phyloP scores from a whole-genome alignment of 768 basidiomycete species.

The Gelatoporia subvermispora region DNA sequence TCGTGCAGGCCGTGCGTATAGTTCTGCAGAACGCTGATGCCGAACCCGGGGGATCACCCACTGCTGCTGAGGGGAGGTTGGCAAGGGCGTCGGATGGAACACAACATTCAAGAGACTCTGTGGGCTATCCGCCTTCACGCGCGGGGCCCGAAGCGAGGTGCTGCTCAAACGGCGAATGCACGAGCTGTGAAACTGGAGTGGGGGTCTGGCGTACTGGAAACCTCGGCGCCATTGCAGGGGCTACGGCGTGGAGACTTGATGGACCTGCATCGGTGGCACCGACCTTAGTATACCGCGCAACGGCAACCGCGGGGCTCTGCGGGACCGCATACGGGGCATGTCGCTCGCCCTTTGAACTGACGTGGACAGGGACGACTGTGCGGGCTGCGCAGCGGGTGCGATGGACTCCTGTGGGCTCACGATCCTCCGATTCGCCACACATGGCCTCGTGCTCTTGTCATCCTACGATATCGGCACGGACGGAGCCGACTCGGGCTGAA shows the following conservation, averaged over 20 bases:
- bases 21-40: slow-evolving; percentile 13
- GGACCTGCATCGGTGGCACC: slow-evolving; percentile 8
- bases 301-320: slow-evolving; percentile 6
- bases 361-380: slow-evolving; percentile 5
- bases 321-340: slow-evolving; percentile 1
- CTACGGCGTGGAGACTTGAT: slow-evolving; percentile 14
- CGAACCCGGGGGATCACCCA: too few relatives aligned
- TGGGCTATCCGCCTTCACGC: slow-evolving; percentile 14
- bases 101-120: slow-evolving; percentile 21
- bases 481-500: slow-evolving; percentile 30
- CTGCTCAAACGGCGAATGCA: slow-evolving; percentile 21
- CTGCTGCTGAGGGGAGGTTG: too few relatives aligned
- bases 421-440: slow-evolving; percentile 12
- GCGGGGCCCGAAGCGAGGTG: slow-evolving; percentile 8
- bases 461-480: slow-evolving; percentile 27
- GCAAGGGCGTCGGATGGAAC: slow-evolving; percentile 27
- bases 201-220: slow-evolving; percentile 15
- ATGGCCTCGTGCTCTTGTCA: slow-evolving; percentile 35
- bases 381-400: slow-evolving; percentile 15
- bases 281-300: too few relatives aligned
- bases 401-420: slow-evolving; percentile 16
- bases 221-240: slow-evolving; percentile 14
- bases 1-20: slow-evolving; percentile 5
- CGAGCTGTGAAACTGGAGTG: slow-evolving; percentile 18
- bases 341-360: slow-evolving; percentile 6